These are phyloP conservation scores for Ophiostoma pallidulum DNA, from an alignment of 2,329 filamentous ascomycete species.

Conservation along the genomic window DNA sequence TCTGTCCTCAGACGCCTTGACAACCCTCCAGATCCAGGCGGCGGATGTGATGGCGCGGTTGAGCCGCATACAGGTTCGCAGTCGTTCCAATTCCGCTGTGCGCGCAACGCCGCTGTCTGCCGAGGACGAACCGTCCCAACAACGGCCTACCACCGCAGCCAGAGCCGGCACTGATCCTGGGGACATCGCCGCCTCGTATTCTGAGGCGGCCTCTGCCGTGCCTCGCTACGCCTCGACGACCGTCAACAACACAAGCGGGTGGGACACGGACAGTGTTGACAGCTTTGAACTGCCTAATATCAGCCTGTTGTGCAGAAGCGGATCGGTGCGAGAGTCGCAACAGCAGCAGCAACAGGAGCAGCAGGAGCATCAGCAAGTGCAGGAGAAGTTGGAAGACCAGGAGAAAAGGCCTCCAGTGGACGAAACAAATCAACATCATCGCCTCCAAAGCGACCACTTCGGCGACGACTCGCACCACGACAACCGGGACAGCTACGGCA, in stretches of 20 bases:
- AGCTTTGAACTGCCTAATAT: constrained; percentile 16
- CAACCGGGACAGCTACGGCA: constrained; percentile 1
- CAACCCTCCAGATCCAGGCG: neutral
- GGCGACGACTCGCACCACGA: neutral
- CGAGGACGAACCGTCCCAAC: neutral
- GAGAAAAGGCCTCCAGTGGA: neutral
- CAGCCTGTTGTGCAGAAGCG: constrained; percentile 5
- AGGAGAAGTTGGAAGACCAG: neutral
- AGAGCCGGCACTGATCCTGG: neutral
- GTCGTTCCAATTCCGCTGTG: neutral
- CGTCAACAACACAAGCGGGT: neutral
- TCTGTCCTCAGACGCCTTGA: neutral
- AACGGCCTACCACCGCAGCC: neutral
- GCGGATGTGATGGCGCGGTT: neutral
- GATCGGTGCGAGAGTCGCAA: neutral
- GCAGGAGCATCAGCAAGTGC: neutral
- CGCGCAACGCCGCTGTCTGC: neutral
- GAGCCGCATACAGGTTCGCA: neutral
- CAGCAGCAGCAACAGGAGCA: constrained; percentile 5
- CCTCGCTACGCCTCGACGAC: constrained; percentile 1
- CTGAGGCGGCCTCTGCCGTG: neutral
- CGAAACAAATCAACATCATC: neutral
- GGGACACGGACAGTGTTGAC: constrained; percentile 15
- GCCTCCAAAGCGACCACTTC: neutral
- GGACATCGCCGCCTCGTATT: neutral